phyloP scores from a whole-genome alignment of 371 early-diverging fungal species.

The Mortierella sp. region DNA sequence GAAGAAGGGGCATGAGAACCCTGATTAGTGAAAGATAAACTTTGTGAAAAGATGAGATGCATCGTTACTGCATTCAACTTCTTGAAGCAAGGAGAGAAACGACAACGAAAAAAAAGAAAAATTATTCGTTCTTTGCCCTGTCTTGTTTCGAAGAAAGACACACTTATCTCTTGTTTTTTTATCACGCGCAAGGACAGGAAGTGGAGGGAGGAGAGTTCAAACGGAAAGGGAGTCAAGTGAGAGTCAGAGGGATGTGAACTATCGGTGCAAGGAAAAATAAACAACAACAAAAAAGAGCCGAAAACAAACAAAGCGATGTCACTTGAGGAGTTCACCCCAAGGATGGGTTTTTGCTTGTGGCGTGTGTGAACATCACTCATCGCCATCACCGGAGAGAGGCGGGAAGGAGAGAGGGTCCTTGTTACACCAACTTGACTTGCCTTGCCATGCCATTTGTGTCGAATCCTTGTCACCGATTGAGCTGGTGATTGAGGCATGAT shows the following conservation, averaged over 20 bases:
- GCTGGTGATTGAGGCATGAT: background rate
- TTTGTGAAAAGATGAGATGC: background rate
- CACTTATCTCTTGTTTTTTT: background rate
- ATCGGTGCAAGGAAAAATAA: background rate
- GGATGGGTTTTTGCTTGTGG: background rate
- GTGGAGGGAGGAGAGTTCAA: background rate
- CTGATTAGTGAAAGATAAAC: background rate
- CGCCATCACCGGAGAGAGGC: conserved; percentile 5
- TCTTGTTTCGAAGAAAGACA: background rate
- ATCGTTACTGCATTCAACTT: background rate
- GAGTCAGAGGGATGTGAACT: conserved; percentile 2
- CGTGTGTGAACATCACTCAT: background rate
- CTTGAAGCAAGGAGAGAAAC: background rate
- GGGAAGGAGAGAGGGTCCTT: background rate
- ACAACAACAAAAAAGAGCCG: background rate
- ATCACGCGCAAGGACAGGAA: background rate
- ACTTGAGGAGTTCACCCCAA: background rate
- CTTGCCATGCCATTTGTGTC: background rate
- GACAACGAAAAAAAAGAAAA: background rate
- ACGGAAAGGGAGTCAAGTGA: conserved; percentile 2
- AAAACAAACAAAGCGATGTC: background rate
- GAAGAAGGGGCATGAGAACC: background rate
- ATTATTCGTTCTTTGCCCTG: background rate
- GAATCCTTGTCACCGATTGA: background rate
- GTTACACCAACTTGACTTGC: background rate